Evolutionary conservation across 805 yeast species (phyloP).

Genomic region (Cyberlindnera mrakii): DNA sequence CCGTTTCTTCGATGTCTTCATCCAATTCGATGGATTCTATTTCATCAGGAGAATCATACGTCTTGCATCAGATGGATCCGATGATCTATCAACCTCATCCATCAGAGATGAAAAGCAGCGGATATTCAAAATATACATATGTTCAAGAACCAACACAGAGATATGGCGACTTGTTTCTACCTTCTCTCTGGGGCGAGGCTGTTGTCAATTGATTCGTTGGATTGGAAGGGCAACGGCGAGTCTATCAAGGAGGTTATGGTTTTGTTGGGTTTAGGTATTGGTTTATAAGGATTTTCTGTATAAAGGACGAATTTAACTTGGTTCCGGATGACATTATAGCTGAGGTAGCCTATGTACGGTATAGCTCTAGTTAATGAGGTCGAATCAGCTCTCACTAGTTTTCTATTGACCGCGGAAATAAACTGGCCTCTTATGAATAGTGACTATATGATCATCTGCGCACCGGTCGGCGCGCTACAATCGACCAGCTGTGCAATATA

Average conservation of each 20-base stretch:
- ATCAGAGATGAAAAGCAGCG: not conserved
- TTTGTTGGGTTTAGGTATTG: not conserved
- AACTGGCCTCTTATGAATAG: too few relatives aligned
- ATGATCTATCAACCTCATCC: not conserved
- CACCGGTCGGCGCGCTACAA: too few relatives aligned
- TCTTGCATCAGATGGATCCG: not conserved
- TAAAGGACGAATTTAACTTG: too few relatives aligned
- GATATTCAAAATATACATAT: not conserved
- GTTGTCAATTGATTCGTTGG: not conserved
- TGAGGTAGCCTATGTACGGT: too few relatives aligned
- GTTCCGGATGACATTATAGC: too few relatives aligned
- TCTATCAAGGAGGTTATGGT: not conserved
- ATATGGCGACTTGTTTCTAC: conserved; percentile 4
- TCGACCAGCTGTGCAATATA: too few relatives aligned
- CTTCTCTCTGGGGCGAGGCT: conserved; percentile 6
- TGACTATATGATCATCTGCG: too few relatives aligned
- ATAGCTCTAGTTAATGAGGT: too few relatives aligned
- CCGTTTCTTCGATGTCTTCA: conserved; percentile 9
- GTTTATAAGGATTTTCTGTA: too few relatives aligned
- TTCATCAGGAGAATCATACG: not conserved
- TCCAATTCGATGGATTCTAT: conserved; percentile 1
- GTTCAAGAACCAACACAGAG: not conserved
- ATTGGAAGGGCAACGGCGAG: not conserved
- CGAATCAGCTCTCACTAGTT: too few relatives aligned
- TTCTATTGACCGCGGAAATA: too few relatives aligned